Evolutionary conservation across 129 eudicot genomes (phyloP).

Genomic region (Smallanthus sonchifolius): DNA sequence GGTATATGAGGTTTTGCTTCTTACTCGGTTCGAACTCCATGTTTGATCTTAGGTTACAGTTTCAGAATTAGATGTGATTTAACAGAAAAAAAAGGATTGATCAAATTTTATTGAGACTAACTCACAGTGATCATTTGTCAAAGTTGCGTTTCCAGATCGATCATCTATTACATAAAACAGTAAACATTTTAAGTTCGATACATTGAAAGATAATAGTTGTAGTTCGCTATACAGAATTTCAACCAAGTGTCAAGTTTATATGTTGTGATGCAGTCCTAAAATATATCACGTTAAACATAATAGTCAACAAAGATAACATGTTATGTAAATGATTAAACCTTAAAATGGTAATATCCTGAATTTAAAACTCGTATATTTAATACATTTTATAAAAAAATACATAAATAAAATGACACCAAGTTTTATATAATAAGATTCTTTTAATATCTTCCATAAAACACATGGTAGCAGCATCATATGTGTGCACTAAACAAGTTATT

Average conservation of each 20-base stretch:
- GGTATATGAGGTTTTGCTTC: no score
- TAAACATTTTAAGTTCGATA: no score
- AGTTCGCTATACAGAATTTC: background rate
- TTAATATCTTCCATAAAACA: background rate
- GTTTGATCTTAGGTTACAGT: no score
- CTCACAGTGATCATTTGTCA: no score
- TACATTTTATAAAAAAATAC: background rate
- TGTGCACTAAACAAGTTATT: constrained; percentile 29
- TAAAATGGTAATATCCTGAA: background rate
- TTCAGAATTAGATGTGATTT: no score
- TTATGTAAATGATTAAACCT: background rate
- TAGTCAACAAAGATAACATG: background rate
- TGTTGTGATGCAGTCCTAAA: background rate
- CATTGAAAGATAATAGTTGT: no score
- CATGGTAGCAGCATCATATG: constrained; percentile 15
- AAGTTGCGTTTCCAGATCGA: no score
- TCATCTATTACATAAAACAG: no score
- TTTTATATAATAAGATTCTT: background rate
- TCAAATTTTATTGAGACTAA: no score
- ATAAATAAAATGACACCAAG: background rate
- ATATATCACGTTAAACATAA: background rate
- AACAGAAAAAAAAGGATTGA: no score
- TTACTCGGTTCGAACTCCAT: no score
- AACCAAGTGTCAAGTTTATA: background rate
- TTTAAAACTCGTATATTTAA: background rate